A percentile compares a stretch with the other conserved stretches of the same genome.
Conservation (phyloP, 2,329 filamentous ascomycete genomes). For the Talaromyces pinophilus region DNA sequence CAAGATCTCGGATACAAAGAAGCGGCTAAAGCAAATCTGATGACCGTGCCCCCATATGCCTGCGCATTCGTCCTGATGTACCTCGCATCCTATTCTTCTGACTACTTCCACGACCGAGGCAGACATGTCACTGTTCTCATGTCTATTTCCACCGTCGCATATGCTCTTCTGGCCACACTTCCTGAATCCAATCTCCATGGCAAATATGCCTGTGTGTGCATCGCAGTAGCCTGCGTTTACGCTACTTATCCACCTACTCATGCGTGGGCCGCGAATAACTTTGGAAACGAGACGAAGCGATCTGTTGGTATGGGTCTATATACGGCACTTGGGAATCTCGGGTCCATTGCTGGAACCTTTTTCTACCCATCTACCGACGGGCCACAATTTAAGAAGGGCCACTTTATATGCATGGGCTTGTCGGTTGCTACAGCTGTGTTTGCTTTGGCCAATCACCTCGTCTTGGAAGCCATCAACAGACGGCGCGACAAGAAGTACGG, state of each 20-base stretch:
- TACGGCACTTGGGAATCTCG: conserved; percentile 15
- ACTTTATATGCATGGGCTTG: conserved; percentile 19
- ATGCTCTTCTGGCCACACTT: conserved; percentile 15
- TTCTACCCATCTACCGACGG: conserved; percentile 15
- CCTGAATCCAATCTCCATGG: conserved; percentile 14
- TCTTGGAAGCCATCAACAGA: conserved; percentile 11
- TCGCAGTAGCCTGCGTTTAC: conserved; percentile 19
- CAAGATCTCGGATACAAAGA: conserved; percentile 18
- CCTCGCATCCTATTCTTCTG: conserved; percentile 14
- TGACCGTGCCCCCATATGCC: conserved; percentile 16
- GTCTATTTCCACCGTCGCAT: conserved; percentile 13
- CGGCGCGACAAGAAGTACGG: conserved; percentile 17
- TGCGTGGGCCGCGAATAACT: conserved; percentile 21
- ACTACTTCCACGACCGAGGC: conserved; percentile 19
- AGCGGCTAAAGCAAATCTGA: conserved; percentile 14
- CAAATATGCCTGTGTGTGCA: conserved; percentile 17
- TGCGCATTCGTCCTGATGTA: conserved; percentile 16
- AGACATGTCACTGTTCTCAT: conserved; percentile 14
- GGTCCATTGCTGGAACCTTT: conserved; percentile 19
- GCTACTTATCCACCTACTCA: conserved; percentile 20
- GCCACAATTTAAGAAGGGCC: conserved; percentile 14
- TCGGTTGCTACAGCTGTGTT: conserved; percentile 15
- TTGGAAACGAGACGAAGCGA: conserved; percentile 21
- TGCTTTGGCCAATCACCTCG: conserved; percentile 5
- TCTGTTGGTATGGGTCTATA: conserved; percentile 20